Percentiles rank a stretch among this genome's conserved stretches.
These are phyloP conservation scores for Forsythia viridissima DNA, from an alignment of 257 asterid species.

Conservation along the genomic window DNA sequence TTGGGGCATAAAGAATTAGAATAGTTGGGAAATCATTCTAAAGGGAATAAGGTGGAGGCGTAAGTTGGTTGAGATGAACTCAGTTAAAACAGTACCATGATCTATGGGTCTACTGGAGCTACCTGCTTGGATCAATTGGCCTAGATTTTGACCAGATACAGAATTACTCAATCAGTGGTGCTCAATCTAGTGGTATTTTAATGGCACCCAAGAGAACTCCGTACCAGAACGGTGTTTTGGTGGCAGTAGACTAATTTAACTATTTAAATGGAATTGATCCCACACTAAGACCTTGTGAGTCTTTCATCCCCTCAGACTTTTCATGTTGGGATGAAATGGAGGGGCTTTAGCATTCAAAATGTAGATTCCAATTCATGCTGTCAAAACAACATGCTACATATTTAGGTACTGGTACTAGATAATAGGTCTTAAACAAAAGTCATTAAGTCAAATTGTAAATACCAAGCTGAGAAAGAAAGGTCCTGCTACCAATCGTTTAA, in stretches of 20 bases:
- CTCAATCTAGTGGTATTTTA: neutral
- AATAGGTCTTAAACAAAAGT: neutral
- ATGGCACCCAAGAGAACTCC: neutral
- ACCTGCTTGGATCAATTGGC: neutral
- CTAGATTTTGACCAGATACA: neutral
- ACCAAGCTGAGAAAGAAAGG: neutral
- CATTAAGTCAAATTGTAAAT: neutral
- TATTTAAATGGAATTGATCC: neutral
- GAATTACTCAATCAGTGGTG: neutral
- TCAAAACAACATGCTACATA: neutral
- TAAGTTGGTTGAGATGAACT: neutral
- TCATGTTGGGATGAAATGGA: neutral
- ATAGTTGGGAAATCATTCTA: neutral
- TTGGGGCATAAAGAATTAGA: neutral
- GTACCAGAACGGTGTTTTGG: neutral
- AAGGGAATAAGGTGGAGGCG: neutral
- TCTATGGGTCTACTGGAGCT: neutral
- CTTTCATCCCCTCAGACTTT: neutral
- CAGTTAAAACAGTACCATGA: neutral
- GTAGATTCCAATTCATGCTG: neutral
- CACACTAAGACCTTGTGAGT: neutral
- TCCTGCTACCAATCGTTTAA: neutral
- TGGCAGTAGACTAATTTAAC: neutral
- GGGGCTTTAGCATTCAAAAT: neutral
- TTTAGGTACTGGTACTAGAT: neutral